Base-by-base conservation (phyloP, 495 filamentous ascomycete genomes). In the Penicillium waksmanii region DNA sequence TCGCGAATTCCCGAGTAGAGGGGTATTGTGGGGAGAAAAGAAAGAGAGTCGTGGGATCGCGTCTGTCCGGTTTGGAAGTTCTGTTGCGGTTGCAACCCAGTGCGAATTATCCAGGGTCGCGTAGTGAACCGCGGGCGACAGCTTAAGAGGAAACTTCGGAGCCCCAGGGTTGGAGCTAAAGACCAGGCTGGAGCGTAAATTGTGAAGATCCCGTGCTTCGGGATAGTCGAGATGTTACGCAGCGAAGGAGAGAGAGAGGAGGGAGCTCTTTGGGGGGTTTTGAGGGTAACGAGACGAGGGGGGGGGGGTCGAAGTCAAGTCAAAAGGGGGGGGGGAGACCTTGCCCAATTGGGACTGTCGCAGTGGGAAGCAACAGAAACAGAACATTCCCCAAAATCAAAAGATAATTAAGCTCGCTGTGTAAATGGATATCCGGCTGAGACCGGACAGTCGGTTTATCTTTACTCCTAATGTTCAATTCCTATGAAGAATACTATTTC, bases 131-230 rank as follows among this genome's bases (percentile, higher is more conserved):
- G 65, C 66, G 62, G 64, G 53, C 57, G 63, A 62, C 62, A 73
- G 66, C 69, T 73, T 57, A 58, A 63, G 63, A 73, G 54, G 62
- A 66, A 69, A 68, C 66, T 56, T 59, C 52, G 59, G 50, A 54
- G 68, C 63, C 68, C 72, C 73, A 65, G 56, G 21, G 64, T 67
- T 57, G 62, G 58, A 64, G 69, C 69, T 66, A 59, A 55, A 11
- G 57, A 62, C 55, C 65, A 60, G 58, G 64, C 18, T 35, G 53
- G 46, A 7, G 49, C 47, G 62, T 34, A 52, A 61, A 67, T 65
- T 44, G 51, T 65, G 66, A 60, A 51, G 23, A 25, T 38, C 57
- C 56, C 56, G 42, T 13, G 27, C 18, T 19, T 36, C 42, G 46
- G 17, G 34, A 15, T 10, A 50, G n/a, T 40, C 18, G 21, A 13